These are phyloP conservation scores for Tuber borchii DNA, from an alignment of 495 filamentous ascomycete genomes.

Conservation along the genomic window DNA sequence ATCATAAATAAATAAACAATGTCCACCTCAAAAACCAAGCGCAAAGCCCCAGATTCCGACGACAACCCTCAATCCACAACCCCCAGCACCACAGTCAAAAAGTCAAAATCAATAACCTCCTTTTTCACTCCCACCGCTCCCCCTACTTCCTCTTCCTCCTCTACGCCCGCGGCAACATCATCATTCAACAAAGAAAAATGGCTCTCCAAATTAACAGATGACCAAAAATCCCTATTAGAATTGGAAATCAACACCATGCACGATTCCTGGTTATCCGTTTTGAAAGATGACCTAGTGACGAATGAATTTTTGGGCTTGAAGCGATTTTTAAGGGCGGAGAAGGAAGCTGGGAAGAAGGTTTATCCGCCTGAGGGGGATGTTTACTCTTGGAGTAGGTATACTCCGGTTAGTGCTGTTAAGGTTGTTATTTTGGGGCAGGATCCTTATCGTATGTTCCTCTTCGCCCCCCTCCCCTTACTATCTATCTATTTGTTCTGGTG, in stretches of 20 bases:
- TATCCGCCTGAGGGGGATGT: slow-evolving; percentile 83
- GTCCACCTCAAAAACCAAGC: slow-evolving; percentile 51
- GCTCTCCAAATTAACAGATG: slow-evolving; percentile 66
- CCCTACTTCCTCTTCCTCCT: slow-evolving; percentile 30
- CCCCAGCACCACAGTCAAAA: slow-evolving; percentile 51
- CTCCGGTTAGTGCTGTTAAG: slow-evolving; percentile 78
- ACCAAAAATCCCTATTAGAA: slow-evolving; percentile 73
- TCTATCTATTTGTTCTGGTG: neutral
- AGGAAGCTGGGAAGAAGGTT: slow-evolving; percentile 61
- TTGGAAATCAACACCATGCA: slow-evolving; percentile 89
- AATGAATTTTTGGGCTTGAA: slow-evolving; percentile 80
- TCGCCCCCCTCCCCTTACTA: neutral
- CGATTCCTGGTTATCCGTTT: slow-evolving; percentile 77
- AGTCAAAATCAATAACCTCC: slow-evolving; percentile 60
- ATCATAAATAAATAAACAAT: slow-evolving; percentile 9
- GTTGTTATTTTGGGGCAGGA: slow-evolving; percentile 91
- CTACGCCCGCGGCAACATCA: slow-evolving; percentile 28
- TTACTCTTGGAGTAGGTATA: slow-evolving; percentile 94
- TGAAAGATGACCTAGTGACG: slow-evolving; percentile 74
- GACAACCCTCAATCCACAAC: slow-evolving; percentile 39
- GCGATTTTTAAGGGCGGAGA: slow-evolving; percentile 74
- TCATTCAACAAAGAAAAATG: slow-evolving; percentile 82
- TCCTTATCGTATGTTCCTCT: slow-evolving; percentile 62
- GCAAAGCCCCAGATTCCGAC: slow-evolving; percentile 55
- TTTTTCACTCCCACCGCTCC: slow-evolving; percentile 48